Evolutionary conservation across 495 filamentous ascomycete genomes (phyloP).

Genomic region (Penicillium pancosmium): DNA sequence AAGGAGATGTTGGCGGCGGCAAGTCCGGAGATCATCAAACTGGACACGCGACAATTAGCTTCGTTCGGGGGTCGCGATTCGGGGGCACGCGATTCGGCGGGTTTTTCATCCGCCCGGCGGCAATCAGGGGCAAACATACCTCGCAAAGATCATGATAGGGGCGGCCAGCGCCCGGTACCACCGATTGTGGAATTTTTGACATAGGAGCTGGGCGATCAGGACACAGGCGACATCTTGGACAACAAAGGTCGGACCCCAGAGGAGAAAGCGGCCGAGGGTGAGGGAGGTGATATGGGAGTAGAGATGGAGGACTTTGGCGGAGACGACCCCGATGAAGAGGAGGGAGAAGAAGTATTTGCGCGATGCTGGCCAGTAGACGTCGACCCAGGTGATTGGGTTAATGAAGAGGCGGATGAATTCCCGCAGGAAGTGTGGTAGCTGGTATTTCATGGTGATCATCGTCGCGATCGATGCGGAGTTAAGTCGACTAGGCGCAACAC

Average conservation of each 20-base stretch:
- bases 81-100: not conserved
- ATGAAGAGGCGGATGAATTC: slow-evolving; percentile 14
- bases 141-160: slow-evolving; percentile 28
- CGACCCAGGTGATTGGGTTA: slow-evolving; percentile 30
- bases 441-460: slow-evolving; percentile 15
- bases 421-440: slow-evolving; percentile 1
- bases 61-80: slow-evolving; percentile 1
- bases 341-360: slow-evolving; percentile 43
- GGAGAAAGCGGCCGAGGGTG: slow-evolving; percentile 29
- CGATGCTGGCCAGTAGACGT: slow-evolving; percentile 35
- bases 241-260: slow-evolving; percentile 46
- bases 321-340: slow-evolving; percentile 34
- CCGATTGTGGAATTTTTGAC: slow-evolving; percentile 28
- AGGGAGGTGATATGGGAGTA: slow-evolving; percentile 42
- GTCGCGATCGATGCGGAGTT: not conserved
- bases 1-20: slow-evolving; percentile 36
- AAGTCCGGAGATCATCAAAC: slow-evolving; percentile 27
- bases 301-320: slow-evolving; percentile 42
- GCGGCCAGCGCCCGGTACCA: slow-evolving; percentile 26
- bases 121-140: slow-evolving; percentile 20
- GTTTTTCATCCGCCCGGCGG: not conserved
- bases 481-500: not conserved
- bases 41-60: slow-evolving; percentile 11
- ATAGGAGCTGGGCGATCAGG: slow-evolving; percentile 28
- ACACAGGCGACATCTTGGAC: slow-evolving; percentile 40